Evolutionary conservation across 371 early-diverging fungal species (phyloP), one percentile per base, ranked within the genome.

Genomic region (Actinomortierella wolfii): DNA sequence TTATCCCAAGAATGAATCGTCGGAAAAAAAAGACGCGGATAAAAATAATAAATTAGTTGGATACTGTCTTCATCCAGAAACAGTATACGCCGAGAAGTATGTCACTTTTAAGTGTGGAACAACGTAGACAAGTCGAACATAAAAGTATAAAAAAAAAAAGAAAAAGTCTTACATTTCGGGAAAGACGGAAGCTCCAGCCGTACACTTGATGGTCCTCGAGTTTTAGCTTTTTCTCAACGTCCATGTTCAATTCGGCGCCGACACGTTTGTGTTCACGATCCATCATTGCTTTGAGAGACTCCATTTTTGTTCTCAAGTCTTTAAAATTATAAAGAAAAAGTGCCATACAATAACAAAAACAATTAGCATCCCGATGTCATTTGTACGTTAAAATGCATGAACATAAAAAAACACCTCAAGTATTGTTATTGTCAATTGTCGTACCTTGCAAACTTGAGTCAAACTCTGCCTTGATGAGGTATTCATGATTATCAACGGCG

Each of bases 151-250:
- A 7, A 46, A 57, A n/a, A 41, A 34, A 21, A 0, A 39, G 8
- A 4, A 20, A 11, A 25, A 11, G 29, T 26, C 69, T 64, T 81
- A 89, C 90, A n/a, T 82, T 82, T 57, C 94, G 83, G 24, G 92
- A 86, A 5, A 97, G 79, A 13, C 97, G 86, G 61, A 98, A 82
- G 65, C 96, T 94, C 79, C 96, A 83, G 15, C 97, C 97, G 49
- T 91, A 91, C 8, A 84, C 68, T 25, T 83, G 65, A 58, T 89
- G 89, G 47, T 90, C 89, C 56, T 98, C 99, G 50, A 97, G 80
- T 66, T 95, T 95, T 34, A 97, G 79, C 64, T 94, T 95, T 63
- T 94, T 95, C 17, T 93, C 91, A 9, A 84, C 76, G 47, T 96
- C 97, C 62, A 94, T 61, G 14, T 81, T 79, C 26, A 98, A 77